phyloP scores from a whole-genome alignment of 805 yeast species.

The Starmerella sp. region DNA sequence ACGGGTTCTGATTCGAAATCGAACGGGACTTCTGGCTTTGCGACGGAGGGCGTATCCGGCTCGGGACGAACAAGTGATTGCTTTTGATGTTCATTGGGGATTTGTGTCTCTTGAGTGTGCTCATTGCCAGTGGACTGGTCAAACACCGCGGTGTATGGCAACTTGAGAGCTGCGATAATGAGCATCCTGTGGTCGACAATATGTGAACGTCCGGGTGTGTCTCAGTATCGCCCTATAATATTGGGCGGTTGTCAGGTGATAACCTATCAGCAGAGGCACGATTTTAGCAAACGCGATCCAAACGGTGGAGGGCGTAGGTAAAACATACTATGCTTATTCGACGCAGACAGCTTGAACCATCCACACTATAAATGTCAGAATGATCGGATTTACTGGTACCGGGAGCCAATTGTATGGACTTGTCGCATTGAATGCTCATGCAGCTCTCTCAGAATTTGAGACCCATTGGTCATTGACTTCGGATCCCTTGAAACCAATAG shows the following conservation, averaged over 20 bases:
- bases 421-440: too few relatives aligned
- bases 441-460: too few relatives aligned
- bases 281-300: background rate
- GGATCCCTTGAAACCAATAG: too few relatives aligned
- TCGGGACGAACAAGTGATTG: conserved; percentile 14
- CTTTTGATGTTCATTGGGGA: background rate
- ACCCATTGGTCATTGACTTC: too few relatives aligned
- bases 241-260: conserved; percentile 2
- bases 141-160: conserved; percentile 27
- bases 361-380: too few relatives aligned
- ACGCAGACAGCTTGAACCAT: too few relatives aligned
- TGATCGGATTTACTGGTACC: too few relatives aligned
- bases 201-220: background rate
- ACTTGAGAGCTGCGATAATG: conserved; percentile 25
- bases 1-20: conserved; percentile 13
- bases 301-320: background rate
- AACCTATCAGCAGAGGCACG: background rate
- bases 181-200: conserved; percentile 9
- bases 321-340: background rate
- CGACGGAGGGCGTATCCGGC: conserved; percentile 4
- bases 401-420: too few relatives aligned
- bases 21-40: conserved; percentile 20
- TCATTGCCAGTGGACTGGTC: conserved; percentile 3
- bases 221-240: background rate
- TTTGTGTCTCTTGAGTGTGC: conserved; percentile 1